Evolutionary conservation across 148 eudicot genomes (phyloP).

Genomic region (Mesembryanthemum crystallinum): DNA sequence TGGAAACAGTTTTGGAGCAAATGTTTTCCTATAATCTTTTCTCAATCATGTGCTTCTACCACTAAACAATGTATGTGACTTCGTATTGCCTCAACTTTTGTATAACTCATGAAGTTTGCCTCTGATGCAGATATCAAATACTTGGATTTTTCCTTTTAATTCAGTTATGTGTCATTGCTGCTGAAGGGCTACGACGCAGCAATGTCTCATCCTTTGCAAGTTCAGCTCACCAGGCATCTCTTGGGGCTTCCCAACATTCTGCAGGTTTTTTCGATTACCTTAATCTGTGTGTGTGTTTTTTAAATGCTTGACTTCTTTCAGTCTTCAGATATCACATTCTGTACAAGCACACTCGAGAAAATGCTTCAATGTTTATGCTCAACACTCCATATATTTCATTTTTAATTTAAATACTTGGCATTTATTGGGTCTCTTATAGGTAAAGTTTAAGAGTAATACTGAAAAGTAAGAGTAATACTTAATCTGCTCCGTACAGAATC

Average conservation of each 20-base stretch:
- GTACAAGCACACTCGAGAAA: neutral
- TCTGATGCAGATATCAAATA: conserved; percentile 85
- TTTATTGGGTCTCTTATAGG: neutral
- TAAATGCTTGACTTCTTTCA: neutral
- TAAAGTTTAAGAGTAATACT: too few relatives aligned
- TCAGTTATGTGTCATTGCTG: conserved; percentile 87
- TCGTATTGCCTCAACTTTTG: conserved; percentile 6
- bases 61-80: neutral
- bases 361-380: neutral
- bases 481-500: neutral
- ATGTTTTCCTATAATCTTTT: neutral
- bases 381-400: neutral
- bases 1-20: neutral
- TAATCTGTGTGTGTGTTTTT: neutral
- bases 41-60: neutral
- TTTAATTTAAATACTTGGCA: neutral
- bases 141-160: conserved; percentile 85
- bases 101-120: conserved; percentile 10
- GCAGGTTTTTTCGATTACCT: conserved; percentile 44
- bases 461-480: neutral
- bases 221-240: conserved; percentile 58
- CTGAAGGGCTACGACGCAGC: conserved; percentile 79
- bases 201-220: conserved; percentile 68
- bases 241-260: conserved; percentile 58
- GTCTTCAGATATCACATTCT: neutral